phyloP scores from a whole-genome alignment of 176 grass and related monocot species.

The Lolium rigidum region DNA sequence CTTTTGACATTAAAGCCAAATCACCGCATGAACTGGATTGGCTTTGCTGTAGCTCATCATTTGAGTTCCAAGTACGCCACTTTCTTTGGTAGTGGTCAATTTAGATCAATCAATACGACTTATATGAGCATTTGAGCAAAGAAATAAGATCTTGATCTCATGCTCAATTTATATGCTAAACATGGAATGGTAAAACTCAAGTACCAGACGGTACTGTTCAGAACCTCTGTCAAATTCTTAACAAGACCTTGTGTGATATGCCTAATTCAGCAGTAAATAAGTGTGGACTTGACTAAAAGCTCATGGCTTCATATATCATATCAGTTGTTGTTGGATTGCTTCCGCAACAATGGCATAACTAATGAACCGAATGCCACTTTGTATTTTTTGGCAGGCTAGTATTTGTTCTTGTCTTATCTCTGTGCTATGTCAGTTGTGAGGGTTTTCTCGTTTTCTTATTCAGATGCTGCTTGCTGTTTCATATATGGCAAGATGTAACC shows the following conservation, averaged over 20 bases:
- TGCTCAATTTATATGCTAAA: conserved; percentile 14
- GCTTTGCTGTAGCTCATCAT: conserved; percentile 94
- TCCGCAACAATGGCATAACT: conserved; percentile 12
- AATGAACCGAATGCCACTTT: neutral
- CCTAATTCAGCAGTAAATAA: conserved; percentile 12
- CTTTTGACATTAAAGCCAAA: conserved; percentile 91
- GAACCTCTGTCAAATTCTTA: conserved; percentile 20
- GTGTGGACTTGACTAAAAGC: neutral
- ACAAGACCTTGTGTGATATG: neutral
- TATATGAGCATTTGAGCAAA: conserved; percentile 22
- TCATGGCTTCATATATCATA: conserved; percentile 29
- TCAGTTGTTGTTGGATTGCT: neutral
- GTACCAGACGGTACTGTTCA: neutral
- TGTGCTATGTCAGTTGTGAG: neutral
- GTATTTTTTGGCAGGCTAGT: neutral
- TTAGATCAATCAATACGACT: conserved; percentile 15
- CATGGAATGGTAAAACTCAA: conserved; percentile 9
- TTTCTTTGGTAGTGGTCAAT: conserved; percentile 21
- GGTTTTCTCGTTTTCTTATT: conserved; percentile 24
- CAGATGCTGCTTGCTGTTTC: neutral
- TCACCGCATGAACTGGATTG: conserved; percentile 99
- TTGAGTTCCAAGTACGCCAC: conserved; percentile 89
- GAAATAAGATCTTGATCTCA: neutral
- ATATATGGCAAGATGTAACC: neutral
- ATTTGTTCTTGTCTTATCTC: conserved; percentile 14